Evolutionary conservation across 805 yeast genomes (phyloP).

Genomic region (Saturnispora sanitii): DNA sequence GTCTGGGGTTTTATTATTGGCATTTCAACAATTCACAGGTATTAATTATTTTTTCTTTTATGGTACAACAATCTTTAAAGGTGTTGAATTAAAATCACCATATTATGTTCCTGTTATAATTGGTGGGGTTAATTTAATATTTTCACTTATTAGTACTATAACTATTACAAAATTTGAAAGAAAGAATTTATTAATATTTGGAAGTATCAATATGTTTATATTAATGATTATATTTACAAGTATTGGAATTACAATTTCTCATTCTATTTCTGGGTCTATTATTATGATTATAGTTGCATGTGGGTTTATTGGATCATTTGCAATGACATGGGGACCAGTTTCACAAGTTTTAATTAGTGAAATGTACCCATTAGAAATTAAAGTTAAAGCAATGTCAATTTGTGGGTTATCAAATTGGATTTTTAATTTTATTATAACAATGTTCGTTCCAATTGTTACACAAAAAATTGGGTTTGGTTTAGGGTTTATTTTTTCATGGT

Average conservation of each 20-base stretch:
- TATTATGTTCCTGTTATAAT: slow-evolving; percentile 47
- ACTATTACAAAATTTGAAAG: slow-evolving; percentile 42
- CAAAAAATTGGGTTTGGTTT: slow-evolving; percentile 50
- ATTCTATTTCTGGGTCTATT: slow-evolving; percentile 33
- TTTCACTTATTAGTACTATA: slow-evolving; percentile 40
- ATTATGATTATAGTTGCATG: slow-evolving; percentile 50
- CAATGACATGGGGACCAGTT: slow-evolving; percentile 69
- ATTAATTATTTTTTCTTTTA: slow-evolving; percentile 60
- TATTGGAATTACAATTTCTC: slow-evolving; percentile 39
- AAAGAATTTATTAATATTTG: slow-evolving; percentile 35
- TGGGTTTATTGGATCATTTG: slow-evolving; percentile 51
- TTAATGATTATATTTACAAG: slow-evolving; percentile 49
- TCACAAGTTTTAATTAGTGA: slow-evolving; percentile 58
- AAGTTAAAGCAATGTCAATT: slow-evolving; percentile 43
- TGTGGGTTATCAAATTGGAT: slow-evolving; percentile 58
- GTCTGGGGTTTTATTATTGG: slow-evolving; percentile 23
- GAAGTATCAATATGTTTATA: slow-evolving; percentile 39
- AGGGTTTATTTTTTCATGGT: slow-evolving; percentile 45
- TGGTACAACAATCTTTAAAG: slow-evolving; percentile 47
- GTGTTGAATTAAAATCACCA: slow-evolving; percentile 44
- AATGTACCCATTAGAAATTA: slow-evolving; percentile 51
- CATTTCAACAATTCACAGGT: slow-evolving; percentile 47
- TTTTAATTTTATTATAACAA: slow-evolving; percentile 51
- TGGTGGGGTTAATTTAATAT: slow-evolving; percentile 43
- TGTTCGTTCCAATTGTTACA: slow-evolving; percentile 62